phyloP scores from a whole-genome alignment of 2,329 filamentous ascomycete genomes.

The Aspergillaceae sp. region DNA sequence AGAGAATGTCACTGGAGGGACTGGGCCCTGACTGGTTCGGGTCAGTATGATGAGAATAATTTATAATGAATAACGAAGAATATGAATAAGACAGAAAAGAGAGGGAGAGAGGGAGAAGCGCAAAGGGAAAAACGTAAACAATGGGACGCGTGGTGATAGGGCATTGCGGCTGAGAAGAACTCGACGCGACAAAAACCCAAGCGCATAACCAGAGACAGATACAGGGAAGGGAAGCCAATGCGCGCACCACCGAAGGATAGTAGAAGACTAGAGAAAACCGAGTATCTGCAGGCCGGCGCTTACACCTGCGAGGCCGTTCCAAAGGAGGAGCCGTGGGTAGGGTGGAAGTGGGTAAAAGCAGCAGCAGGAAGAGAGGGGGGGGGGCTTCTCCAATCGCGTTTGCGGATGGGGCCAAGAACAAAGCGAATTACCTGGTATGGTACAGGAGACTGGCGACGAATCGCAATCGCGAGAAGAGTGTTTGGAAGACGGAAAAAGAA shows the following conservation, averaged over 20 bases:
- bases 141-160: conserved; percentile 21
- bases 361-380: conserved; percentile 2
- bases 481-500: too few species aligned
- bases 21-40: background rate
- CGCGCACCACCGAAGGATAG: too few species aligned
- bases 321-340: background rate
- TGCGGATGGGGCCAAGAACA: conserved; percentile 8
- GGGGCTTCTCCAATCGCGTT: conserved; percentile 7
- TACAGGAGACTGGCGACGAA: too few species aligned
- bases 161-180: background rate
- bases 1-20: conserved; percentile 1
- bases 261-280: too few species aligned
- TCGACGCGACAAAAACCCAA: background rate
- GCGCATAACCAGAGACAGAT: background rate
- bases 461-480: too few species aligned
- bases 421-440: too few species aligned
- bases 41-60: too few species aligned
- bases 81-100: conserved; percentile 8
- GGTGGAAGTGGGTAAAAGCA: background rate
- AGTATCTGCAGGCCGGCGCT: too few species aligned
- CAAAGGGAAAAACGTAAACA: conserved; percentile 3
- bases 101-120: background rate
- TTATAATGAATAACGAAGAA: conserved; percentile 5
- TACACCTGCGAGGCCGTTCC: too few species aligned
- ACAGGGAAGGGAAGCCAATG: background rate